Base-by-base conservation (phyloP, 805 yeast genomes). In the Jamesozyma hellenica region DNA sequence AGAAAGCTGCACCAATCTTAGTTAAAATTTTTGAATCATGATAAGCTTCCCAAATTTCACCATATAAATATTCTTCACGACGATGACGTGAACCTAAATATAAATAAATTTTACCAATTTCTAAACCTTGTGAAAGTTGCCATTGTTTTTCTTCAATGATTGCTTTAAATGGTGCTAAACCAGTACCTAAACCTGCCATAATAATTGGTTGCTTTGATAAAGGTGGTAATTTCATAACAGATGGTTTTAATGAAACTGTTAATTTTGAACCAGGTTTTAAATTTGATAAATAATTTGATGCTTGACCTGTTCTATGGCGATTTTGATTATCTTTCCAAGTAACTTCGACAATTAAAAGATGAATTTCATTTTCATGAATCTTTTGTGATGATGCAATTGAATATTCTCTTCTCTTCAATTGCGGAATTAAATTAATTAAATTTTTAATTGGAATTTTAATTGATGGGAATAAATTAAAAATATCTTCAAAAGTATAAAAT, bases 131-230 rank as follows among this genome's bases (percentile, higher is more conserved):
- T 51, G 80, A 74, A 56, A 79, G 70, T 68, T 90, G 97, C 86
- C 90, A 87, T 56, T 81, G 75, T 70, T 87, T 87, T 66, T 90
- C 96, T 64, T 90, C 97, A 42, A 90, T 75, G 57, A 90, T 87
- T 0, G 97, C 97, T 71, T 90, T 90, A 79, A 90, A 90, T 38
- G 97, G 97, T 23, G 97, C 97, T 54, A 90, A 74, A 49, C 97
- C 97, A 39, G 97, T 90, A 66, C 97, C 97, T 50, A 90, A 72
- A 53, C 97, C 97, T 52, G 95, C 81, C 97, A 90, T 90, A 48
- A 90, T 79, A 51, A 90, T 81, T 17, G 97, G 96, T 59, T 85
- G 90, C 35, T 78, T 76, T 9, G 95, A 74, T 47, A 76, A 70
- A 52, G 88, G 82, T 45, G 97, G 97, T 47, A 90, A 70, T 65